phyloP scores from a whole-genome alignment of 176 grass and related monocot genomes.

The Musa beccarii region DNA sequence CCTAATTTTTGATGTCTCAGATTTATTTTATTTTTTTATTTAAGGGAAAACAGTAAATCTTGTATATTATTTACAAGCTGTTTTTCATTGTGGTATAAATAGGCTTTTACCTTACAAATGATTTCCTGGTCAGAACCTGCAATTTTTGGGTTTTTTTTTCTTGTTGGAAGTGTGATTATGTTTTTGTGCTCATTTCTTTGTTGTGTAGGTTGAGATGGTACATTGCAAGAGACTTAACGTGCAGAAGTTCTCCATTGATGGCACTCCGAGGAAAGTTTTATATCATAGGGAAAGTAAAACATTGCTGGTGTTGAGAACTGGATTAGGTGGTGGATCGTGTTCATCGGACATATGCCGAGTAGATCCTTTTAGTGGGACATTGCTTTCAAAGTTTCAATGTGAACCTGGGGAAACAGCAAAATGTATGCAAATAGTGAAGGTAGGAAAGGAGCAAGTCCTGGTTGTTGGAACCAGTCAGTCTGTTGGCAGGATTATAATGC shows the following conservation, averaged over 20 bases:
- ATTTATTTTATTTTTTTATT: too few species aligned
- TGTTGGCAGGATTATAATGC: slow-evolving; percentile 58
- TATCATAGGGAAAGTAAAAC: slow-evolving; percentile 87
- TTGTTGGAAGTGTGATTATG: neutral
- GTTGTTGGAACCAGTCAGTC: slow-evolving; percentile 87
- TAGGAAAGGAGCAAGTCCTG: slow-evolving; percentile 75
- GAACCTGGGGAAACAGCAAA: slow-evolving; percentile 91
- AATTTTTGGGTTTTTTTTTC: neutral
- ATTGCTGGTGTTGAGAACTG: slow-evolving; percentile 74
- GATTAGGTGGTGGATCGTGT: slow-evolving; percentile 47
- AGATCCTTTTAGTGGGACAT: slow-evolving; percentile 63
- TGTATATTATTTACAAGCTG: neutral
- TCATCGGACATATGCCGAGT: slow-evolving; percentile 86
- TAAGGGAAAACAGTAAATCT: neutral
- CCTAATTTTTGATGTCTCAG: too few species aligned
- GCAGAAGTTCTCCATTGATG: slow-evolving; percentile 78
- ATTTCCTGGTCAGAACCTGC: neutral
- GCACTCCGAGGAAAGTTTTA: slow-evolving; percentile 84
- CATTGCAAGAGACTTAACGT: slow-evolving; percentile 84
- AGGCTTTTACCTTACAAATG: neutral
- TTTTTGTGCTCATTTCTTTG: slow-evolving; percentile 2
- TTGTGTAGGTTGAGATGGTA: slow-evolving; percentile 90
- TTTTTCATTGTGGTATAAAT: neutral
- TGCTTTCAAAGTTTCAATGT: slow-evolving; percentile 87
- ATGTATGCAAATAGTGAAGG: slow-evolving; percentile 86